phyloP scores from a whole-genome alignment of 2,329 filamentous ascomycete species.

The Acephala macrosclerotiorum region DNA sequence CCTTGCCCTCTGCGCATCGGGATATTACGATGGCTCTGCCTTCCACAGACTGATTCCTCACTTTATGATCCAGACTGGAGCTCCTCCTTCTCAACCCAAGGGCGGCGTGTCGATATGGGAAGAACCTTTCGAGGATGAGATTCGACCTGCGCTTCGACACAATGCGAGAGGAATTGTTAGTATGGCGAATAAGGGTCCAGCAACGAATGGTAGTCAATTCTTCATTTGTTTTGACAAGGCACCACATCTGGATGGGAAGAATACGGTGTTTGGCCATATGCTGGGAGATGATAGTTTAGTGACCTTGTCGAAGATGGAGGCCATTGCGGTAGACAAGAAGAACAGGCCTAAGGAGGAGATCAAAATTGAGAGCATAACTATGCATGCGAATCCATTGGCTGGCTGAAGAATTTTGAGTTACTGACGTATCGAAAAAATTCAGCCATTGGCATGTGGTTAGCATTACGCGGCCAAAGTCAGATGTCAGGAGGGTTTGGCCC shows the following conservation, averaged over 20 bases:
- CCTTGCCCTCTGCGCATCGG: slow-evolving; percentile 82
- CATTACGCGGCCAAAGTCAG: background rate
- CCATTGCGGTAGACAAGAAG: slow-evolving; percentile 78
- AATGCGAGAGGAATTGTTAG: slow-evolving; percentile 73
- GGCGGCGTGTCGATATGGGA: slow-evolving; percentile 78
- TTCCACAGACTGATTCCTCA: slow-evolving; percentile 82
- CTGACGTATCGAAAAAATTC: background rate
- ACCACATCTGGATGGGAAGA: slow-evolving; percentile 82
- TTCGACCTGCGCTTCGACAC: slow-evolving; percentile 73
- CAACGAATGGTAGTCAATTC: slow-evolving; percentile 81
- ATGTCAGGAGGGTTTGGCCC: background rate
- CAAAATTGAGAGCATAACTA: slow-evolving; percentile 71
- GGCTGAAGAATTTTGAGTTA: slow-evolving; percentile 45
- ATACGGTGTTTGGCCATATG: slow-evolving; percentile 83
- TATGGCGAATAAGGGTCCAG: slow-evolving; percentile 81
- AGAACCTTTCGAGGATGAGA: slow-evolving; percentile 80
- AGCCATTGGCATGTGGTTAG: background rate
- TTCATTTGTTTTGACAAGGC: slow-evolving; percentile 82
- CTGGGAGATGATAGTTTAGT: slow-evolving; percentile 68
- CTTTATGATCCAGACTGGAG: slow-evolving; percentile 84
- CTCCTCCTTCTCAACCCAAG: slow-evolving; percentile 68
- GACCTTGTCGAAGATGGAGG: slow-evolving; percentile 76
- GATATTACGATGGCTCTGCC: slow-evolving; percentile 76
- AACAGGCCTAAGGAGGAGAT: slow-evolving; percentile 72
- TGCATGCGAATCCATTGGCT: slow-evolving; percentile 83